Conservation (phyloP, 176 grass and related monocot genomes). For the Musa troglodytarum region DNA sequence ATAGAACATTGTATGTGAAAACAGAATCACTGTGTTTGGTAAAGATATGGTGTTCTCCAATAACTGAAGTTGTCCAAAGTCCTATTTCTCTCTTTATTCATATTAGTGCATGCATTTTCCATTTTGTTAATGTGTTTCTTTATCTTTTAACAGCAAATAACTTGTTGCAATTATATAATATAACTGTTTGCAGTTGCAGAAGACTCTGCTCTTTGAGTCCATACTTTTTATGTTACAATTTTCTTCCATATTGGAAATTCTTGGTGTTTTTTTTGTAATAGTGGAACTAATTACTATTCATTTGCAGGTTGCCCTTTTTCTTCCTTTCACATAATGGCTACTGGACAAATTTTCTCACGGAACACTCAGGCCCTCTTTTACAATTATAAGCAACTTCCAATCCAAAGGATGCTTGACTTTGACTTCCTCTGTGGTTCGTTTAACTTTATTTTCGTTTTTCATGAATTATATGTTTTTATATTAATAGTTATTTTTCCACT, state of each 20-base stretch:
- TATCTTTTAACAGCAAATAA: no score
- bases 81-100: no score
- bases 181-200: no score
- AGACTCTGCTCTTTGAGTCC: no score
- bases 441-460: conserved; percentile 7
- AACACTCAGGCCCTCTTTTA: conserved; percentile 93
- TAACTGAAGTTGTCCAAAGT: no score
- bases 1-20: no score
- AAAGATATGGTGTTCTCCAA: no score
- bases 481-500: conserved; percentile 4
- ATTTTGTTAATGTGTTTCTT: background rate
- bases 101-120: no score
- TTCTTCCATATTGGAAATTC: background rate
- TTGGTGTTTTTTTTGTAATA: background rate
- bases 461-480: conserved; percentile 2
- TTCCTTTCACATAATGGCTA: conserved; percentile 52
- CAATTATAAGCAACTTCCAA: conserved; percentile 99
- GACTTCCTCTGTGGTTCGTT: conserved; percentile 88
- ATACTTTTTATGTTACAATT: no score
- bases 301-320: conserved; percentile 23
- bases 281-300: background rate
- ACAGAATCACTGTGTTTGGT: no score
- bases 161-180: no score
- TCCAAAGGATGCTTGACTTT: conserved; percentile 99
- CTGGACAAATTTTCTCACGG: conserved; percentile 84